Evolutionary conservation across 1,284 basidiomycete species (phyloP), one percentile per base, ranked within the genome.

Genomic region (Puccinia polysora): DNA sequence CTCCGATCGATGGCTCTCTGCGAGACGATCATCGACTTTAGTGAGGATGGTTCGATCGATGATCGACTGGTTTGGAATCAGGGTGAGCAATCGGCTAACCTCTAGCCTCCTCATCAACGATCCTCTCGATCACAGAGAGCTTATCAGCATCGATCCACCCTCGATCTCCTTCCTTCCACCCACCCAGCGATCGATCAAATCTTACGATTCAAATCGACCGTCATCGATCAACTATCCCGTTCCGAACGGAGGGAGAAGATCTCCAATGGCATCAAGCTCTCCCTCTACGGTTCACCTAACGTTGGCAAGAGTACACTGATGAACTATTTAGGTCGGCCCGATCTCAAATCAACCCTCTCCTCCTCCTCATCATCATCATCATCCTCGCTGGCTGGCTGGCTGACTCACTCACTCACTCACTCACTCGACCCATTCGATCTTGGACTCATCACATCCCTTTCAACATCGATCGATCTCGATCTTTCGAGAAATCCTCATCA

Each of bases 1-100:
- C 84, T 93, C 45, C 81, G 84, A 30, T 87, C 87, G 68, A 84
- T 90, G 58, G 87, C 90, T 12, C 83, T 87, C 74, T 83, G 90
- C 0, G 91, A 95, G 79, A 91, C 91, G 0, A 81, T 93, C 47
- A 92, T 95, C 71, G 91, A 94, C 79, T 95, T 94, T 79, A 88
- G 88, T 5, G 91, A 94, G 80, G 89, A 88, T 28, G 90, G 93
- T 77, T 88, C 90, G 23, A 86, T 92, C 38, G 90, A 91, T 75
- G 87, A 88, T 40, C 18, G 45, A 28, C 88, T 86, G 20, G 84
- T 87, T 1, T 87, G 85, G 76, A 84, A 85, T 5, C 81, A 85
- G 81, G 87, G 88, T 87, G 53, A 45, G 76, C 49, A 2, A 60
- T 55, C 4, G 34, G 40, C 18, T 50, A 7, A 7, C 2, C 23